Conservation (phyloP, 257 asterid genomes). For the Linaria vulgaris region DNA sequence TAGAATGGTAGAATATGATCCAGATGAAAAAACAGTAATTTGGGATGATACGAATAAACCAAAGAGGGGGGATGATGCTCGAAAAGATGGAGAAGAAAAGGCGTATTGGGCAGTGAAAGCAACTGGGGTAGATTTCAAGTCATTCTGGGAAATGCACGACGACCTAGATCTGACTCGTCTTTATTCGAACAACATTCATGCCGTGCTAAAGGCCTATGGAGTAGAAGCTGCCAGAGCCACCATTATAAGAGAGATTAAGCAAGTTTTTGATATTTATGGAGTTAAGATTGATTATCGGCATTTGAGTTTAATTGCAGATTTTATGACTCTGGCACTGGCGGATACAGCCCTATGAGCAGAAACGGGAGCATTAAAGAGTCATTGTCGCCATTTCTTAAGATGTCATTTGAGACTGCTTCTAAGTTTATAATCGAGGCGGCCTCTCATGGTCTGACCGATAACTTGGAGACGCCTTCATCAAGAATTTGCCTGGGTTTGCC, state of each 20-base stretch:
- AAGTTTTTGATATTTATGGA: conserved; percentile 84
- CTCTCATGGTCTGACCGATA: conserved; percentile 54
- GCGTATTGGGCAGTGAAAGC: conserved; percentile 87
- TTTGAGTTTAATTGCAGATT: conserved; percentile 78
- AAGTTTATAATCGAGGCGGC: conserved; percentile 92
- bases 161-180: conserved; percentile 67
- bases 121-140: conserved; percentile 65
- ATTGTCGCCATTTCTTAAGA: conserved; percentile 69
- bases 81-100: conserved; percentile 28
- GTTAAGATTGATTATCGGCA: conserved; percentile 87
- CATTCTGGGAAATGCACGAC: conserved; percentile 77
- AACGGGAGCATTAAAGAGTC: conserved; percentile 80
- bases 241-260: conserved; percentile 71
- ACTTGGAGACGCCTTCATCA: conserved; percentile 76
- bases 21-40: conserved; percentile 72
- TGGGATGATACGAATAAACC: conserved; percentile 63
- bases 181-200: conserved; percentile 68
- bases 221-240: conserved; percentile 94
- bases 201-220: conserved; percentile 71
- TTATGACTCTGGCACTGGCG: conserved; percentile 89
- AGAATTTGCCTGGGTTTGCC: conserved; percentile 91
- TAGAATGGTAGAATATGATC: conserved; percentile 73
- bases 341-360: conserved; percentile 84
- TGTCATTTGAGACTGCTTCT: conserved; percentile 90
- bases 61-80: conserved; percentile 29